Evolutionary conservation across 371 early-diverging fungal species (phyloP).

Genomic region (Catenaria anguillulae): DNA sequence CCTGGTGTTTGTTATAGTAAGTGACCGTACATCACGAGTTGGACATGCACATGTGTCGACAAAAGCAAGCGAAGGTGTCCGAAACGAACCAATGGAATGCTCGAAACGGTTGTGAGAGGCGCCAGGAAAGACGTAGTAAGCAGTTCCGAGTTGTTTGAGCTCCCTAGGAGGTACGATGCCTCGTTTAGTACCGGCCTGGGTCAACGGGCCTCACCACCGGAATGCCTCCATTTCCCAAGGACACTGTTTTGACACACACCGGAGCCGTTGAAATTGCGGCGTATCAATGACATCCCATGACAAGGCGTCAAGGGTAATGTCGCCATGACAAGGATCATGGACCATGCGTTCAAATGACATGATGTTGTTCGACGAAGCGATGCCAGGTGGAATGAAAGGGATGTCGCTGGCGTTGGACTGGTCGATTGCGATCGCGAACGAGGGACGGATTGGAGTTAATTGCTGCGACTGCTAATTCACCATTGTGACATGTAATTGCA

Average conservation of each 20-base stretch:
- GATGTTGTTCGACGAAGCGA: too few species aligned
- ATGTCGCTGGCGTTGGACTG: too few species aligned
- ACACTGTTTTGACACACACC: too few species aligned
- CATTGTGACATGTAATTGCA: too few species aligned
- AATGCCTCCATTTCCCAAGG: neutral
- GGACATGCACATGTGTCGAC: neutral
- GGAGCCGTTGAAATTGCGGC: slow-evolving; percentile 76
- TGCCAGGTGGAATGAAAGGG: too few species aligned
- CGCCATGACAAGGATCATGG: slow-evolving; percentile 48
- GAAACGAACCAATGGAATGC: slow-evolving; percentile 56
- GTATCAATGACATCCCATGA: slow-evolving; percentile 75
- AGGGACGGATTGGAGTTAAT: too few species aligned
- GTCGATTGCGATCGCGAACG: too few species aligned
- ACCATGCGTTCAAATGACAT: neutral
- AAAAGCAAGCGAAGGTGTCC: too few species aligned
- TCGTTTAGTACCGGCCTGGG: too few species aligned
- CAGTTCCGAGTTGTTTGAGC: slow-evolving; percentile 20
- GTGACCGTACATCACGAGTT: neutral
- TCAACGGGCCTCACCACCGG: neutral
- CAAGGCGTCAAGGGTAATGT: slow-evolving; percentile 52
- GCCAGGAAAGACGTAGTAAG: slow-evolving; percentile 87
- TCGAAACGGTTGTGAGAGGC: slow-evolving; percentile 84
- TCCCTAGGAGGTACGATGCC: neutral
- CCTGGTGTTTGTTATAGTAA: slow-evolving; percentile 21
- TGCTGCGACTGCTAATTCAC: too few species aligned